Evolutionary conservation across 1,284 basidiomycete species (phyloP).

Genomic region (Austropuccinia psidii): DNA sequence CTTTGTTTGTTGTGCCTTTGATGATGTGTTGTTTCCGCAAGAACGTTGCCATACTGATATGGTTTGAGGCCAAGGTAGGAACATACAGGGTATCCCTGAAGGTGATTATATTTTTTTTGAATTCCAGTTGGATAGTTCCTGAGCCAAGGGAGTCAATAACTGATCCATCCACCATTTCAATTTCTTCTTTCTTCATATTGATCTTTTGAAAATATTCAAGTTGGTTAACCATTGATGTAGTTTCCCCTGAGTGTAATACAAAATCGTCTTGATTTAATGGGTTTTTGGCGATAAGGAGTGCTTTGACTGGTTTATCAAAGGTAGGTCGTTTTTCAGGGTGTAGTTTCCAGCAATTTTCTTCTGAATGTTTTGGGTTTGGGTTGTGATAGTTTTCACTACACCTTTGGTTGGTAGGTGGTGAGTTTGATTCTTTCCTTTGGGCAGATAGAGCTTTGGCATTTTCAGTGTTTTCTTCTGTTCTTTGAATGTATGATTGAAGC

Average conservation of each 20-base stretch:
- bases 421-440: background rate
- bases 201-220: background rate
- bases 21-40: too few species aligned
- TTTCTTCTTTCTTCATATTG: background rate
- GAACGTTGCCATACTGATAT: background rate
- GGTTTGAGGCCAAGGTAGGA: background rate
- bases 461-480: background rate
- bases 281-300: too few species aligned
- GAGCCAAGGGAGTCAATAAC: background rate
- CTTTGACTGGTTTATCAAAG: too few species aligned
- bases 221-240: background rate
- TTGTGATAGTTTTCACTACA: too few species aligned
- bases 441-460: background rate
- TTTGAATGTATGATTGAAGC: background rate
- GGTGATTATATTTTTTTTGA: background rate
- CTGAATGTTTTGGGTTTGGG: too few species aligned
- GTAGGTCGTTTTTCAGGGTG: too few species aligned
- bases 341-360: too few species aligned
- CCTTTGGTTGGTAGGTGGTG: too few species aligned
- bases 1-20: too few species aligned
- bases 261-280: too few species aligned
- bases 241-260: background rate
- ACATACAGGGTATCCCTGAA: background rate
- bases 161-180: background rate
- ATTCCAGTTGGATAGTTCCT: background rate